A percentile compares a stretch with the other conserved stretches of the same genome.
Evolutionary conservation across 2,329 filamentous ascomycete genomes (phyloP).

Genomic region (Colletotrichum liriopes): DNA sequence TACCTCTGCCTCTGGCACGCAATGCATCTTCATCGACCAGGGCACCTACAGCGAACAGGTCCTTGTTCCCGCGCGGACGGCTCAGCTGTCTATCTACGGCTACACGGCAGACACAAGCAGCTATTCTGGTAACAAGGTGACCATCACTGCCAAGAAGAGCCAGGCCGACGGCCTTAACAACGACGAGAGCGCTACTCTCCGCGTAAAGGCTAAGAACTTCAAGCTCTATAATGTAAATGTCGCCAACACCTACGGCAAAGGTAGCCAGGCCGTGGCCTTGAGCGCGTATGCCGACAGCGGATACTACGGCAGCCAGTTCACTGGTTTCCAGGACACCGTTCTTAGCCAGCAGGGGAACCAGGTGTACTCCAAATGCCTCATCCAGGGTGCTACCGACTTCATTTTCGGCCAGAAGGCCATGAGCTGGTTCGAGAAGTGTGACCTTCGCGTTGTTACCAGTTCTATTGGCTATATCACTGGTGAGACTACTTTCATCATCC

Average conservation of each 20-base stretch:
- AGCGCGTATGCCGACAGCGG: conserved; percentile 61
- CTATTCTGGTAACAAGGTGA: conserved; percentile 72
- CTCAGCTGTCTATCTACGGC: conserved; percentile 70
- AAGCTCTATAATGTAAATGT: conserved; percentile 74
- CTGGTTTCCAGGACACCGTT: conserved; percentile 67
- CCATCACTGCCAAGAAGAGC: conserved; percentile 68
- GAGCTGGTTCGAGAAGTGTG: conserved; percentile 61
- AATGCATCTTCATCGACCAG: conserved; percentile 78
- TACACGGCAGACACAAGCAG: conserved; percentile 67
- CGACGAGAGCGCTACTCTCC: conserved; percentile 67
- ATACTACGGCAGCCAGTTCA: conserved; percentile 63
- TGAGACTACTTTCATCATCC: conserved; percentile 44
- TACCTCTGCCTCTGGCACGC: conserved; percentile 62
- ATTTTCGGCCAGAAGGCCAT: conserved; percentile 62
- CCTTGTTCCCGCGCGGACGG: conserved; percentile 64
- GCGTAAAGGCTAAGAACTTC: conserved; percentile 65
- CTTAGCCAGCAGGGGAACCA: conserved; percentile 63
- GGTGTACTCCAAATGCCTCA: conserved; percentile 61
- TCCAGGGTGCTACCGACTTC: conserved; percentile 66
- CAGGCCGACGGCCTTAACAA: conserved; percentile 66
- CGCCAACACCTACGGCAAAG: conserved; percentile 64
- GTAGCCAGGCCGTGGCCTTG: conserved; percentile 62
- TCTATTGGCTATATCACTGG: conserved; percentile 60
- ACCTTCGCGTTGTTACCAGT: conserved; percentile 56
- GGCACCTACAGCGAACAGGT: conserved; percentile 75